Evolutionary conservation across 2,329 filamentous ascomycete genomes (phyloP).

Genomic region (Calonectria naviculata): DNA sequence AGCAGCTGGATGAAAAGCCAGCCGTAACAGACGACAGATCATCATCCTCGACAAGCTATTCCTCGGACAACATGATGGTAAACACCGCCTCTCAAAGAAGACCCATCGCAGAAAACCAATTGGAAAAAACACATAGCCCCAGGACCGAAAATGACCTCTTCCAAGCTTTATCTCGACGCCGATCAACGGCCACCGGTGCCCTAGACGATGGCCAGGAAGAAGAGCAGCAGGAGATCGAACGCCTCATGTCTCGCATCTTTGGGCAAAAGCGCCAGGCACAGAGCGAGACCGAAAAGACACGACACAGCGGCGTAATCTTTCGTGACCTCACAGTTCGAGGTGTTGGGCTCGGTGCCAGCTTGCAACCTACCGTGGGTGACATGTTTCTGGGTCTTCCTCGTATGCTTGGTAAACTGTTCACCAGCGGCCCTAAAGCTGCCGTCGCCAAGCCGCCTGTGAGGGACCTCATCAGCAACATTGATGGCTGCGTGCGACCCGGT

Average conservation of each 20-base stretch:
- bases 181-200: conserved; percentile 53
- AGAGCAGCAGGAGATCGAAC: conserved; percentile 63
- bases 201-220: conserved; percentile 45
- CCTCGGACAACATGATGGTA: conserved; percentile 23
- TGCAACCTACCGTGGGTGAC: conserved; percentile 69
- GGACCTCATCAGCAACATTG: conserved; percentile 73
- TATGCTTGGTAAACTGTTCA: conserved; percentile 58
- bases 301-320: conserved; percentile 77
- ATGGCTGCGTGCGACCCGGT: conserved; percentile 76
- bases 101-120: conserved; percentile 26
- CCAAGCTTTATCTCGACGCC: conserved; percentile 58
- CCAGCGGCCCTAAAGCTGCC: conserved; percentile 62
- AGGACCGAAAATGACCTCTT: conserved; percentile 64
- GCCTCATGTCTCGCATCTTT: conserved; percentile 78
- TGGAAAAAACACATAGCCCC: conserved; percentile 39
- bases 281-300: conserved; percentile 77
- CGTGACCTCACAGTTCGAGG: conserved; percentile 78
- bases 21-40: not conserved
- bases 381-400: conserved; percentile 66
- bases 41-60: conserved; percentile 9
- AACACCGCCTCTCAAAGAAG: conserved; percentile 44
- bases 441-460: conserved; percentile 67
- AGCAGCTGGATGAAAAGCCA: not conserved
- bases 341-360: conserved; percentile 71
- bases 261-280: conserved; percentile 70